phyloP scores from a whole-genome alignment of 768 basidiomycete genomes.

The Tremella mesenterica region DNA sequence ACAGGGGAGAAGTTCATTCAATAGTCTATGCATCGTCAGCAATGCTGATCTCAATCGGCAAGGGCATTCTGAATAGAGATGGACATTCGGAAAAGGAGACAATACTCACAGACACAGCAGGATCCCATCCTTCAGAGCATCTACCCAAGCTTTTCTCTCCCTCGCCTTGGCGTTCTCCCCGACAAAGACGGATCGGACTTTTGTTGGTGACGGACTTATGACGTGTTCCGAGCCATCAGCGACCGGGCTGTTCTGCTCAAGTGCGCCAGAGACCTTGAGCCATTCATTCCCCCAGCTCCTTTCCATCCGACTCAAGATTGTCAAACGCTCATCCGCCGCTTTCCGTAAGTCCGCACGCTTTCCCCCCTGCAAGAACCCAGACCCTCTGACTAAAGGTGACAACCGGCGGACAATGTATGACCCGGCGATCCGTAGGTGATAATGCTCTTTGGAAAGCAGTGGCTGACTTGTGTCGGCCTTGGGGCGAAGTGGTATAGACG shows the following conservation, averaged over 20 bases:
- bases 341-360: slow-evolving; percentile 16
- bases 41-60: no score
- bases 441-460: slow-evolving; percentile 28
- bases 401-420: slow-evolving; percentile 31
- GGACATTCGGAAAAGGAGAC: slow-evolving; percentile 6
- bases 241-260: slow-evolving; percentile 8
- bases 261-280: slow-evolving; percentile 33
- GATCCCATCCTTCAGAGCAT: slow-evolving; percentile 72
- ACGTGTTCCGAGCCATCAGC: slow-evolving; percentile 30
- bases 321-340: slow-evolving; percentile 57
- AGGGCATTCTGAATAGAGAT: slow-evolving; percentile 3
- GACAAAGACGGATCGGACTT: slow-evolving; percentile 24
- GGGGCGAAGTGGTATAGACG: background rate
- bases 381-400: slow-evolving; percentile 21
- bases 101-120: slow-evolving; percentile 77
- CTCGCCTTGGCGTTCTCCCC: slow-evolving; percentile 58
- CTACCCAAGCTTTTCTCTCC: slow-evolving; percentile 63
- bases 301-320: slow-evolving; percentile 59
- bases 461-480: background rate
- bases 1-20: slow-evolving; percentile 28
- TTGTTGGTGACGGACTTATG: slow-evolving; percentile 47
- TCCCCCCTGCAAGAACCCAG: slow-evolving; percentile 13
- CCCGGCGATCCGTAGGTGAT: slow-evolving; percentile 28
- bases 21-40: slow-evolving; percentile 18
- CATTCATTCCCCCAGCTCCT: slow-evolving; percentile 65